phyloP scores from a whole-genome alignment of 2,329 filamentous ascomycete genomes.

The Diaporthe eres region DNA sequence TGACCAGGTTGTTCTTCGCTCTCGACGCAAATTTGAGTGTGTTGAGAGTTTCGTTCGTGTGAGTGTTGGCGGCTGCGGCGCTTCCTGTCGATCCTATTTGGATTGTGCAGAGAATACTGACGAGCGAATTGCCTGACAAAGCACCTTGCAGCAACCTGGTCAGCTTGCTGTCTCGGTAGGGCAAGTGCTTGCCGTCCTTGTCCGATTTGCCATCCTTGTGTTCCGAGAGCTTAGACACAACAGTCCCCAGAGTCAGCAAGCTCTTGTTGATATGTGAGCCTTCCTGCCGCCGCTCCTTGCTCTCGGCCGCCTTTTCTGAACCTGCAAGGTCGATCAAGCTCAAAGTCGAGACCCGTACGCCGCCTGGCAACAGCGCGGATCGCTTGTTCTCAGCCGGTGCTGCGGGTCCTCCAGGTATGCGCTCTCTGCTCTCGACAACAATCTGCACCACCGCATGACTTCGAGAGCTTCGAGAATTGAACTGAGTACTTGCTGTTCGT shows the following conservation, averaged over 20 bases:
- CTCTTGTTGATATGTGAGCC: slow-evolving; percentile 99
- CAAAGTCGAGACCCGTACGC: slow-evolving; percentile 93
- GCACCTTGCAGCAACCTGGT: slow-evolving; percentile 93
- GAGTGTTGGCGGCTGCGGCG: slow-evolving; percentile 77
- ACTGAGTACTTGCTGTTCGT: slow-evolving; percentile 94
- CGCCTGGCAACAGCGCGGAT: slow-evolving; percentile 81
- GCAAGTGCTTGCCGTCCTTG: slow-evolving; percentile 91
- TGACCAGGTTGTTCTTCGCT: slow-evolving; percentile 98
- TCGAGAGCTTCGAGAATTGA: slow-evolving; percentile 95
- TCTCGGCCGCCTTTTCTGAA: slow-evolving; percentile 95
- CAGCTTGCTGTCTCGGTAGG: slow-evolving; percentile 97
- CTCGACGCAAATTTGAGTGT: slow-evolving; percentile 97
- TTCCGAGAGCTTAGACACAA: slow-evolving; percentile 93
- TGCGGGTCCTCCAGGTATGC: slow-evolving; percentile 69
- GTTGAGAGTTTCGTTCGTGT: slow-evolving; percentile 91
- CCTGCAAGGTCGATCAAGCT: slow-evolving; percentile 97
- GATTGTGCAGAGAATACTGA: slow-evolving; percentile 98
- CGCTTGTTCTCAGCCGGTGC: slow-evolving; percentile 72
- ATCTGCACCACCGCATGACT: slow-evolving; percentile 99
- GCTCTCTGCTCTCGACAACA: slow-evolving; percentile 95
- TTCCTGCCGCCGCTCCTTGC: slow-evolving; percentile 93
- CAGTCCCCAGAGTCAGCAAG: slow-evolving; percentile 92
- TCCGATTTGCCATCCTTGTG: slow-evolving; percentile 83
- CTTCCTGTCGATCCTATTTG: slow-evolving; percentile 86
- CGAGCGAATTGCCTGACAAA: slow-evolving; percentile 91